Evolutionary conservation across 1,284 basidiomycete genomes (phyloP), one percentile per base, ranked within the genome.

Genomic region (Trametes sp.): DNA sequence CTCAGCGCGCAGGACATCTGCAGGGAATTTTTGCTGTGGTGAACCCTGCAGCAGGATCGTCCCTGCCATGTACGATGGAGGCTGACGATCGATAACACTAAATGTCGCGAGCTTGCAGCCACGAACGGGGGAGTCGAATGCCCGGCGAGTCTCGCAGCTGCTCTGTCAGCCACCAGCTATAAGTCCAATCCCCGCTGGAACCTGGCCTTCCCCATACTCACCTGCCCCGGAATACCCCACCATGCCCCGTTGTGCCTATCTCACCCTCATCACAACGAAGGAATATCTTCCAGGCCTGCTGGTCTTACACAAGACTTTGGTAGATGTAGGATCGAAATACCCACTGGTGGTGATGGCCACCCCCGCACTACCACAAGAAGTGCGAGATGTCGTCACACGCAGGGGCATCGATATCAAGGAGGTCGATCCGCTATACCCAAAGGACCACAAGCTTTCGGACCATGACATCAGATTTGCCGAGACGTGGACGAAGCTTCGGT

Each of bases 401-500:
- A 78, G 82, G 13, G 84, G 82, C 1, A 87, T 95, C 67, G 60
- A 64, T 6, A 81, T 87, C 29, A 76, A 82, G 62, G 84, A 90
- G 4, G 83, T 96, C 46, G 80, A 87, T 28, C 77, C 79, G 41
- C 79, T 98, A 41, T 71, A 79, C 9, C 93, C 93, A 19, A 75
- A 76, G 21, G 75, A 78, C 19, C 84, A 83, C 33, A 71, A 74
- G 9, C 75, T 89, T n/a, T 70, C 81, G 14, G 75, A 73, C 35
- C 78, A 83, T 62, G 91, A 93, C 69, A 76, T 75, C 38, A 82
- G 95, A 50, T 95, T 98, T 73, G 79, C 78, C 23, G 94, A 97
- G 73, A 94, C 94, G 5, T 98, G 95, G 95, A 93, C 92, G 2
- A 98, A 98, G 76, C 77, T 98, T 56, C 85, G 89, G 93, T 93